These are phyloP conservation scores for Nicotiana undulata DNA, from an alignment of 257 asterid genomes.

Conservation along the genomic window DNA sequence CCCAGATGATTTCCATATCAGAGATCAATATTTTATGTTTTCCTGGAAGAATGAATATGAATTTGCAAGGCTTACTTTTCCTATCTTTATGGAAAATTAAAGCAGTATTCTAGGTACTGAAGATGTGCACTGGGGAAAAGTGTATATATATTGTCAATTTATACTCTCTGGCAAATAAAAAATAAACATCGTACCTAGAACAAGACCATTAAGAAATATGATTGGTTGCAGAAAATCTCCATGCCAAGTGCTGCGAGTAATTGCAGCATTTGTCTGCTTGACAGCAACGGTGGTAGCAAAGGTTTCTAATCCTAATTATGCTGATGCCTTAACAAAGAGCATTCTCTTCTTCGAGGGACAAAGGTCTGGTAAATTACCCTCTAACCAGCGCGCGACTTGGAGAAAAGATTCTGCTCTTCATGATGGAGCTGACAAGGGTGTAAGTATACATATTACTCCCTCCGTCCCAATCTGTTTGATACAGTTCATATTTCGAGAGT, in stretches of 20 bases:
- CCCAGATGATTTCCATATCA: neutral
- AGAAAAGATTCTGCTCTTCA: conserved; percentile 57
- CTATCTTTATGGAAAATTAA: neutral
- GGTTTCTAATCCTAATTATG: conserved; percentile 20
- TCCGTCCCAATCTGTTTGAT: too few relatives aligned
- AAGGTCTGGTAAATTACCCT: conserved; percentile 65
- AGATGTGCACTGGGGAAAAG: neutral
- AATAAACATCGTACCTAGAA: neutral
- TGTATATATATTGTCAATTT: neutral
- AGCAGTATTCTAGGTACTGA: neutral
- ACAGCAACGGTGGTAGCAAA: neutral
- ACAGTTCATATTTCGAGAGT: accelerated
- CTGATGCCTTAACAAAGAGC: conserved; percentile 74
- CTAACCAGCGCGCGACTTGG: conserved; percentile 41
- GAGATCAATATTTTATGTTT: neutral
- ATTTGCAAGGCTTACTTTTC: neutral
- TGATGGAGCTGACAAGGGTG: conserved; percentile 58
- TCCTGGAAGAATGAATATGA: neutral
- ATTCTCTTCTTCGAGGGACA: conserved; percentile 82
- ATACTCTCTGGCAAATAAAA: neutral
- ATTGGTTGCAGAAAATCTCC: neutral
- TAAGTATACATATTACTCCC: conserved; percentile 2
- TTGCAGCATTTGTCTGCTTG: neutral
- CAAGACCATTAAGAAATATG: neutral
- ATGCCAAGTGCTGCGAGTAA: neutral